Evolutionary conservation across 2,329 filamentous ascomycete species (phyloP).

Genomic region (Leptographium lundbergii): DNA sequence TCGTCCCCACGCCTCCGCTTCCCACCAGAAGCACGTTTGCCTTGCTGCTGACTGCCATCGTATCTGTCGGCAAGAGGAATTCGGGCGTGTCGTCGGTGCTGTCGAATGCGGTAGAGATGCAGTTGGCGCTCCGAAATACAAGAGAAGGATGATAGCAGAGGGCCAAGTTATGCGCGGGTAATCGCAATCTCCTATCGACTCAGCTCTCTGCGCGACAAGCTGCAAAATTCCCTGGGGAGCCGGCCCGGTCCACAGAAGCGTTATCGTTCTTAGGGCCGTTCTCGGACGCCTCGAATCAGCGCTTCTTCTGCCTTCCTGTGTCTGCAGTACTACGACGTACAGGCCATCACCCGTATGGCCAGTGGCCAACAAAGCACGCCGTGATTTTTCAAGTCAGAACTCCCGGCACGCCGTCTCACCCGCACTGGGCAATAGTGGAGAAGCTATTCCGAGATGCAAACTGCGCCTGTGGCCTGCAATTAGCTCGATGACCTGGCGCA

Average conservation of each 20-base stretch:
- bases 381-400: too few species aligned
- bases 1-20: slow-evolving; percentile 8
- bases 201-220: background rate
- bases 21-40: slow-evolving; percentile 8
- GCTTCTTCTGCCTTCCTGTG: too few species aligned
- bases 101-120: background rate
- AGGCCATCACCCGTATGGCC: too few species aligned
- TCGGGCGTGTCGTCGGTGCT: background rate
- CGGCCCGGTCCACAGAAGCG: background rate
- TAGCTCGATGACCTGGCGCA: too few species aligned
- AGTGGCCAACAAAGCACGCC: too few species aligned
- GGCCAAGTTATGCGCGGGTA: background rate
- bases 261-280: background rate
- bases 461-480: too few species aligned
- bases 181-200: background rate
- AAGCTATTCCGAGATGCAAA: too few species aligned
- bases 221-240: background rate
- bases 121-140: background rate
- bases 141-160: background rate
- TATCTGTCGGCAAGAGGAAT: background rate
- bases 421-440: too few species aligned
- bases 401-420: too few species aligned
- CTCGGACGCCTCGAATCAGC: background rate
- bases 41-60: slow-evolving; percentile 2
- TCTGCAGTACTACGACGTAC: too few species aligned